These are phyloP conservation scores for Venturia asperata DNA, from an alignment of 2,329 filamentous ascomycete species.

Conservation along the genomic window DNA sequence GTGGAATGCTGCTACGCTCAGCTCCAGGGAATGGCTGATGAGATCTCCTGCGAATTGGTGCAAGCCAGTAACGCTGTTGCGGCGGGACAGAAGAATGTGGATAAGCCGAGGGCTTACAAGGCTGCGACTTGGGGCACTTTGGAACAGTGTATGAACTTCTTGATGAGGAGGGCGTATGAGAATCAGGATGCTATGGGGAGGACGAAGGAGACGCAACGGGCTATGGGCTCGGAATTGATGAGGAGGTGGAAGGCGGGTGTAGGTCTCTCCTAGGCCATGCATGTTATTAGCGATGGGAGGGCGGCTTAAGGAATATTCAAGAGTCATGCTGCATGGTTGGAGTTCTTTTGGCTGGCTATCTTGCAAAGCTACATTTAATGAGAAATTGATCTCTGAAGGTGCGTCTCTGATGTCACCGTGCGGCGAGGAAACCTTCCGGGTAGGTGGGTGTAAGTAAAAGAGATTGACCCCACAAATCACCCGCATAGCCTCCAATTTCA, in stretches of 20 bases:
- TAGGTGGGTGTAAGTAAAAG: background rate
- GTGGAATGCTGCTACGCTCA: slow-evolving; percentile 61
- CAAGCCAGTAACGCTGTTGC: slow-evolving; percentile 35
- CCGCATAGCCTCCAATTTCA: no score
- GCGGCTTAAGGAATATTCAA: background rate
- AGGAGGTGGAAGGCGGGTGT: slow-evolving; percentile 26
- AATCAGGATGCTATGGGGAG: slow-evolving; percentile 55
- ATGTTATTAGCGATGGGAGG: background rate
- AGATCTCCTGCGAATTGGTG: slow-evolving; percentile 60
- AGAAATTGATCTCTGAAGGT: background rate
- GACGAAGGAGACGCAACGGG: slow-evolving; percentile 45
- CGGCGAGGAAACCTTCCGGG: background rate
- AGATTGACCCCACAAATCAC: background rate
- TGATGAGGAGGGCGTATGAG: slow-evolving; percentile 51
- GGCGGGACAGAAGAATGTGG: slow-evolving; percentile 34
- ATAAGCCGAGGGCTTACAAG: slow-evolving; percentile 46
- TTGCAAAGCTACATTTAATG: background rate
- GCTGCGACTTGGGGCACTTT: slow-evolving; percentile 51
- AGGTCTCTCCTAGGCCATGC: background rate
- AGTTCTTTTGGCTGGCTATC: background rate
- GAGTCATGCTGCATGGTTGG: background rate
- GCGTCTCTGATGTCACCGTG: background rate
- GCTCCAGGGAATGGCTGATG: slow-evolving; percentile 92
- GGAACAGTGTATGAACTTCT: slow-evolving; percentile 73
- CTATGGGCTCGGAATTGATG: slow-evolving; percentile 46